Base-by-base conservation (phyloP, 2,329 filamentous ascomycete genomes). In the Cryoendolithus antarcticus region DNA sequence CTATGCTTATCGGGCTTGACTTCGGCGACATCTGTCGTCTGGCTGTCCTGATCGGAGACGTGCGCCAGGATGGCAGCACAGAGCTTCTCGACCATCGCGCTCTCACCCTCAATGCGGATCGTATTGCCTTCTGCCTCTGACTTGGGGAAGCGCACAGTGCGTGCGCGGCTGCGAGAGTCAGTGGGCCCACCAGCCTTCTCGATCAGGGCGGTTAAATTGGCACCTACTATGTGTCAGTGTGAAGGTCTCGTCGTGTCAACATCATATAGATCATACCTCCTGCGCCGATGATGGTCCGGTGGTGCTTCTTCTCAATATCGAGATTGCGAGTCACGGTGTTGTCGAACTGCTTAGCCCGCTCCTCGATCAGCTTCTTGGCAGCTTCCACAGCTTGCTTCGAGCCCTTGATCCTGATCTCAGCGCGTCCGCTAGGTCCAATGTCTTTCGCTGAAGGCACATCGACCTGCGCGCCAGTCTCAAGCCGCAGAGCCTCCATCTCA, bases 131-230 rank as follows among this genome's bases (percentile, higher is more conserved):
- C 86, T 44, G 82, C 80, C 42, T 93, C 88, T 48, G 84, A 80
- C 59, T 88, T 86, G 41, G 91, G 91, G 70, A 98, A 96, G 60
- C 89, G 86, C 44, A 98, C 86, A 53, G 89, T 86, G 46, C 89
- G 83, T 37, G 86, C 84, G 51, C 91, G 75, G 45, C 83, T 80
- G 31, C 83, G 79, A 46, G 81, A 76, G 56, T 94, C 88, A 50
- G 86, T 82, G 30, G 88, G 86, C 7, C 91, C 93, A 46, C 91
- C 93, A 34, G 91, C 88, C 52, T 83, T 76, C 39, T 82, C 70
- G 40, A 98, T 83, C 44, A 98, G 86, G 45, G 84, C 79, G 45
- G 83, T 83, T 42, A 98, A 80, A 55, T 81, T 91, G 33, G 84
- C 71, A 52, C 88, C 85, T 89, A 42, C n/a, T 12, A 24, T 27